A percentile compares a stretch with the other conserved stretches of the same genome.
These are phyloP conservation scores for Millerago galiae DNA, from an alignment of 805 yeast species.

Conservation along the genomic window DNA sequence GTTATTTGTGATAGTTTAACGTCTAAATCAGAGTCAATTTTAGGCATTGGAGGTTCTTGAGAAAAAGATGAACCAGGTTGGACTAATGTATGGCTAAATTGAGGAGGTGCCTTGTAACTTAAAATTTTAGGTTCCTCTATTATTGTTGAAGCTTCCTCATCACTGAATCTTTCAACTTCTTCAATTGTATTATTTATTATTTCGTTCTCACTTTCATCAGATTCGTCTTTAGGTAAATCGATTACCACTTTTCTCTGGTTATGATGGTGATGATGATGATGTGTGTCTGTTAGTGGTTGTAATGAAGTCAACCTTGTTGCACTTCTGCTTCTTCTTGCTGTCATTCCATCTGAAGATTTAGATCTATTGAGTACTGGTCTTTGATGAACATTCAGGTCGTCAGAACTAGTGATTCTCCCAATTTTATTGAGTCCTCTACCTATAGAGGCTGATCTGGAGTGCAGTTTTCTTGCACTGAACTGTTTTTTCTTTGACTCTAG, in stretches of 20 bases:
- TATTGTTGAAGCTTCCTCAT: slow-evolving; percentile 9
- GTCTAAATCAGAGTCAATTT: slow-evolving; percentile 2
- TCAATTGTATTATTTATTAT: slow-evolving; percentile 8
- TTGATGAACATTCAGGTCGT: slow-evolving; percentile 13
- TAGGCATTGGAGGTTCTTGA: background rate
- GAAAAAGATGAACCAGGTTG: slow-evolving; percentile 10
- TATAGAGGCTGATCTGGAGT: slow-evolving; percentile 21
- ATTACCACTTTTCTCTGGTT: slow-evolving; percentile 14
- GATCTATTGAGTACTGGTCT: slow-evolving; percentile 21
- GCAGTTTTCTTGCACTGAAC: slow-evolving; percentile 17
- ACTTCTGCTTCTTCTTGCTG: slow-evolving; percentile 14
- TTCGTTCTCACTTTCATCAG: slow-evolving; percentile 9
- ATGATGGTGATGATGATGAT: too few relatives aligned
- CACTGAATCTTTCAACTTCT: slow-evolving; percentile 23
- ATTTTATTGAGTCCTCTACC: slow-evolving; percentile 22
- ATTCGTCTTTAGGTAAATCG: slow-evolving; percentile 10
- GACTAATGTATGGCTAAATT: slow-evolving; percentile 17
- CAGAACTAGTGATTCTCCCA: slow-evolving; percentile 17
- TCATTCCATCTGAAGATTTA: slow-evolving; percentile 17
- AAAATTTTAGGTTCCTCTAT: slow-evolving; percentile 4
- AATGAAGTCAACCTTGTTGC: slow-evolving; percentile 17
- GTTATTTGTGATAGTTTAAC: slow-evolving; percentile 5
- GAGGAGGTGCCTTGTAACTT: slow-evolving; percentile 20
- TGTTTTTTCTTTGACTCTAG: slow-evolving; percentile 16
- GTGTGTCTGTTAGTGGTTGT: slow-evolving; percentile 17